Evolutionary conservation across 768 basidiomycete species (phyloP), one percentile per base, ranked within the genome.

Genomic region (Kwoniella europaea): DNA sequence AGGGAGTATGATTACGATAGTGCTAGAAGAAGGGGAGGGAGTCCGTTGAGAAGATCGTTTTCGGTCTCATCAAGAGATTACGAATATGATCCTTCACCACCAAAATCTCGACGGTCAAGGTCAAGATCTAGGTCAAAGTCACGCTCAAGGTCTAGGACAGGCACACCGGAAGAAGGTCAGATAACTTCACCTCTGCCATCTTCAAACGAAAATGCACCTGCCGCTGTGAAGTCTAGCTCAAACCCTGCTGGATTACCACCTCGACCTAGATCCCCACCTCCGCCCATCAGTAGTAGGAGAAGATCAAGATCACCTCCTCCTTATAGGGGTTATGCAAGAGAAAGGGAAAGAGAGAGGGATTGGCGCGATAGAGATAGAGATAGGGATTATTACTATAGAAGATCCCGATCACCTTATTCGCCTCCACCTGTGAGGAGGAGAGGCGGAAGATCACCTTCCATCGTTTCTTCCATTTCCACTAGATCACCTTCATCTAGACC

Each of bases 131-230:
- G 60, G 16, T 67, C 71, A 12, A 62, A n/a, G 42, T 65, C 62
- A 20, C 53, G 35, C 29, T 65, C 70, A 42, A 61, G 58, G 22
- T 65, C 63, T 29, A 68, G 62, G 44, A 65, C 67, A 16, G 72
- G 63, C 6, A 55, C 72, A 18, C 72, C 72, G 22, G 72, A 73
- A 73, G 72, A 73, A 63, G 72, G 72, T 27, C 72, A 73, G 43
- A 73, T 73, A 16, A 72, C 67, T 10, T 72, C 71, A 6, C 66
- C 62, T 55, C 41, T 43, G 2, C 55, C 20, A 43, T n/a, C 52
- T 42, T 44, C 52, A 24, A 18, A 24, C 10, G 12, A 24, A n/a
- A 56, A 42, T 42, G 44, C 55, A 7, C n/a, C 50, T 12, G 53
- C 20, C 7, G 22, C 61, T 24, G 58, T 16, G 10, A 63, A 50